These are phyloP conservation scores for Kondoa subrosea DNA, from an alignment of 768 basidiomycete species.

Conservation along the genomic window DNA sequence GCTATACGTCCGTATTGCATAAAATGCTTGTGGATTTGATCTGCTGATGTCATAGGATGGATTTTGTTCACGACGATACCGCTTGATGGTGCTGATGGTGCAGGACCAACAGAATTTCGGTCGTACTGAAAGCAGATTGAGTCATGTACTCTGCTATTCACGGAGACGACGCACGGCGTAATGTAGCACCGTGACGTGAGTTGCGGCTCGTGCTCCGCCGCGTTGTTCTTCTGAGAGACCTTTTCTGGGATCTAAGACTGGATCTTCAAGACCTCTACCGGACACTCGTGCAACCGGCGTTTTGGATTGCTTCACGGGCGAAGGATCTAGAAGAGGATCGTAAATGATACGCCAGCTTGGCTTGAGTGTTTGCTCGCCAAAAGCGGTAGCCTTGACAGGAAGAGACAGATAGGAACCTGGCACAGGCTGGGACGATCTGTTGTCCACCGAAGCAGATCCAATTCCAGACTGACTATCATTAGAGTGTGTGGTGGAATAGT, in stretches of 20 bases:
- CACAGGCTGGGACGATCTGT: too few species aligned
- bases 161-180: not conserved
- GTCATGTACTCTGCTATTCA: too few species aligned
- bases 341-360: conserved; percentile 16
- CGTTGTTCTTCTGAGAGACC: not conserved
- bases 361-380: not conserved
- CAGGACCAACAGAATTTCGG: conserved; percentile 48
- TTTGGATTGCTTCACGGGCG: not conserved
- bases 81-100: conserved; percentile 44
- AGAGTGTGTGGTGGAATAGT: too few species aligned
- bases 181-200: not conserved
- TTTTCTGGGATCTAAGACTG: not conserved
- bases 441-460: too few species aligned
- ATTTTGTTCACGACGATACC: conserved; percentile 56
- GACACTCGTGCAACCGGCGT: not conserved
- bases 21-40: conserved; percentile 52
- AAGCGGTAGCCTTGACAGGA: not conserved
- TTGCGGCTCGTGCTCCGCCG: not conserved
- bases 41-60: conserved; percentile 52
- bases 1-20: conserved; percentile 44
- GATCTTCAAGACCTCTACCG: not conserved
- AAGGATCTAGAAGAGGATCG: conserved; percentile 21
- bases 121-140: too few species aligned
- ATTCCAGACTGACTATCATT: too few species aligned
- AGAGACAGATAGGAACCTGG: too few species aligned